phyloP scores from a whole-genome alignment of 805 yeast species.

The Ascoidea asiatica region DNA sequence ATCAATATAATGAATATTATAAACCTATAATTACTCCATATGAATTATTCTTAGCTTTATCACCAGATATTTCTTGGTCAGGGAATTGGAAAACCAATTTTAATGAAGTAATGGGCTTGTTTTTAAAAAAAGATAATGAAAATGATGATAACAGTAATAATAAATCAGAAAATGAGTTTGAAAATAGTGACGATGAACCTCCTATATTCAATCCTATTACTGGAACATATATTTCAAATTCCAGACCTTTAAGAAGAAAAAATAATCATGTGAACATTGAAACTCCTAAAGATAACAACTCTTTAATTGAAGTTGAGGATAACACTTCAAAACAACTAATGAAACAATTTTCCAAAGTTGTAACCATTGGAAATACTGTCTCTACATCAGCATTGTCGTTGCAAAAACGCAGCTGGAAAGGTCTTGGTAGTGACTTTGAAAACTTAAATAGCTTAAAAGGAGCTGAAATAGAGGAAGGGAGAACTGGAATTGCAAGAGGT shows the following conservation, averaged over 20 bases:
- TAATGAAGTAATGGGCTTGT: constrained; percentile 32
- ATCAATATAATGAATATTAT: constrained; percentile 65
- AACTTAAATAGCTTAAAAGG: constrained; percentile 37
- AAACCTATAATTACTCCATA: constrained; percentile 92
- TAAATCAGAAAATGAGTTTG: constrained; percentile 9
- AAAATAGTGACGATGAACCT: constrained; percentile 35
- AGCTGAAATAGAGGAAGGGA: constrained; percentile 72
- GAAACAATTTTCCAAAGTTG: constrained; percentile 39
- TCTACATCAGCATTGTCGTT: constrained; percentile 78
- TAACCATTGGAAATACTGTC: constrained; percentile 62
- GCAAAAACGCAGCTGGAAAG: constrained; percentile 73
- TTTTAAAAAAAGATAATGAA: constrained; percentile 20
- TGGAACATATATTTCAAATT: constrained; percentile 54
- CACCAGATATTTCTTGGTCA: constrained; percentile 72
- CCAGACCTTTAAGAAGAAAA: constrained; percentile 62
- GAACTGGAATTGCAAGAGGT: constrained; percentile 82
- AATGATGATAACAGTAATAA: constrained; percentile 13
- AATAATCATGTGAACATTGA: constrained; percentile 50
- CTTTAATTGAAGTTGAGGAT: constrained; percentile 12
- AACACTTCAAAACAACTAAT: constrained; percentile 30
- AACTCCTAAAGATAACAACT: constrained; percentile 3
- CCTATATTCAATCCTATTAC: constrained; percentile 87
- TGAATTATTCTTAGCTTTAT: constrained; percentile 72
- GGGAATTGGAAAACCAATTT: constrained; percentile 90
- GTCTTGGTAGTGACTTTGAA: constrained; percentile 75